phyloP scores from a whole-genome alignment of 192 early-diverging fungal genomes.

The Mortierella antarctica region DNA sequence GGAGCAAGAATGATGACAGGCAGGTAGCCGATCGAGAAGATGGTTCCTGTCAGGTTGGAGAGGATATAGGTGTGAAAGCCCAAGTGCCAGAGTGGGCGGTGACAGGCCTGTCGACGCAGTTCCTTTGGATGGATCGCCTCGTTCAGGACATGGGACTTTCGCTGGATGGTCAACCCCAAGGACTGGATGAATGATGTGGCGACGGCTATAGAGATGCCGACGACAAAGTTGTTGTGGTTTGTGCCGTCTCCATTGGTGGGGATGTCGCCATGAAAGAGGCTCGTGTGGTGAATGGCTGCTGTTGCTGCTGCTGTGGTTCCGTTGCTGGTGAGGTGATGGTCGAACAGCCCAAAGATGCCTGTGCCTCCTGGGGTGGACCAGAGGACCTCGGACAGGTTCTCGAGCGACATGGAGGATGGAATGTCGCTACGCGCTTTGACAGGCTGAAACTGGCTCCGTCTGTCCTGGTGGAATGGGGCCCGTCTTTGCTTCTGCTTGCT shows the following conservation, averaged over 20 bases:
- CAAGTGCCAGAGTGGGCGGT: constrained; percentile 71
- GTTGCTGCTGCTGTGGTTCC: constrained; percentile 4
- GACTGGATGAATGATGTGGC: constrained; percentile 77
- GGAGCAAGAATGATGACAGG: constrained; percentile 84
- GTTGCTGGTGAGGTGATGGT: constrained; percentile 3
- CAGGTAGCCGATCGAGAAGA: constrained; percentile 79
- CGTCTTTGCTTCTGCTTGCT: neutral
- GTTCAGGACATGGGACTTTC: constrained; percentile 76
- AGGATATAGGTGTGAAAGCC: constrained; percentile 74
- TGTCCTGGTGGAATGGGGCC: neutral
- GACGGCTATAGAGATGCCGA: constrained; percentile 70
- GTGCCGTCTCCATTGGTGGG: neutral
- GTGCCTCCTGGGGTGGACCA: constrained; percentile 44
- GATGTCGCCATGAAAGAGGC: constrained; percentile 15
- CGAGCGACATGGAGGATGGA: constrained; percentile 28
- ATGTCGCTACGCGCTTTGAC: too few relatives aligned
- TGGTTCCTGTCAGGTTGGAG: constrained; percentile 76
- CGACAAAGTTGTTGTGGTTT: constrained; percentile 40
- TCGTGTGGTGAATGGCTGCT: constrained; percentile 23
- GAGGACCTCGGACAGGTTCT: constrained; percentile 51
- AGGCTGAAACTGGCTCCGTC: too few relatives aligned
- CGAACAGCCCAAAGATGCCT: constrained; percentile 40
- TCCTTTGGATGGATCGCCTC: constrained; percentile 63
- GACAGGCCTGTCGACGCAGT: constrained; percentile 59
- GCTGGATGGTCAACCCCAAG: constrained; percentile 79